Evolutionary conservation across 1,139 yeast species (phyloP).

Genomic region (Pichia sp.): DNA sequence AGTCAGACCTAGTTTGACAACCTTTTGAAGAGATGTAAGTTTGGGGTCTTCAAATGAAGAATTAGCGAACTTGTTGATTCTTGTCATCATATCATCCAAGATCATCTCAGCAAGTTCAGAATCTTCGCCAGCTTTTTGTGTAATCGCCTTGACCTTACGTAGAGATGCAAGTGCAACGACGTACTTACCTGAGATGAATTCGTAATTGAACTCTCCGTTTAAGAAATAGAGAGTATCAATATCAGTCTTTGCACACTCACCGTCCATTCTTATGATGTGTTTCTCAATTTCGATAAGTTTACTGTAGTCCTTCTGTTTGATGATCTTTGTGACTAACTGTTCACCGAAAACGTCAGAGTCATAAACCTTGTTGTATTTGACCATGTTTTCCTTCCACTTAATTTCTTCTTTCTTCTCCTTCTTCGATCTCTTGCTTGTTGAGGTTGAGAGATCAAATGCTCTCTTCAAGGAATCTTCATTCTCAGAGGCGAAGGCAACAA

Average conservation of each 20-base stretch:
- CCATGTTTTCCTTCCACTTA: slow-evolving; percentile 32
- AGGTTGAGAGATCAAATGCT: slow-evolving; percentile 17
- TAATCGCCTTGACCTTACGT: slow-evolving; percentile 12
- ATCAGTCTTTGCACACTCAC: slow-evolving; percentile 5
- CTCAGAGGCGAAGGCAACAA: slow-evolving; percentile 31
- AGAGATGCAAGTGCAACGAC: slow-evolving; percentile 13
- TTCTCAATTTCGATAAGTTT: slow-evolving; percentile 8
- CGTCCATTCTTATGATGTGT: slow-evolving; percentile 6
- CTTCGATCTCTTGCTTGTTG: slow-evolving; percentile 18
- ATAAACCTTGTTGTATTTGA: slow-evolving; percentile 34
- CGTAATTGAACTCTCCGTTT: slow-evolving; percentile 12
- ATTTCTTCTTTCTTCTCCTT: slow-evolving; percentile 28
- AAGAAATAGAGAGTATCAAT: slow-evolving; percentile 9
- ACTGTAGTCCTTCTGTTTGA: slow-evolving; percentile 7
- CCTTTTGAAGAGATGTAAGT: slow-evolving; percentile 10
- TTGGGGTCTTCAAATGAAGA: slow-evolving; percentile 11
- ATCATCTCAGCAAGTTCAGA: slow-evolving; percentile 5
- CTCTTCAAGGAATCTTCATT: slow-evolving; percentile 18
- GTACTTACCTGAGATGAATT: slow-evolving; percentile 12
- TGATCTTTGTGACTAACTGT: slow-evolving; percentile 4
- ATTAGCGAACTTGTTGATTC: slow-evolving; percentile 8
- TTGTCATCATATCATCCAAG: slow-evolving; percentile 3
- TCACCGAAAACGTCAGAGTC: slow-evolving; percentile 46
- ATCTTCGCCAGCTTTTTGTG: neutral
- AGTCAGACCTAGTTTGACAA: slow-evolving; percentile 13